Base-by-base conservation (phyloP, 169 alveolate genomes). In the Eimeria falciformis region DNA sequence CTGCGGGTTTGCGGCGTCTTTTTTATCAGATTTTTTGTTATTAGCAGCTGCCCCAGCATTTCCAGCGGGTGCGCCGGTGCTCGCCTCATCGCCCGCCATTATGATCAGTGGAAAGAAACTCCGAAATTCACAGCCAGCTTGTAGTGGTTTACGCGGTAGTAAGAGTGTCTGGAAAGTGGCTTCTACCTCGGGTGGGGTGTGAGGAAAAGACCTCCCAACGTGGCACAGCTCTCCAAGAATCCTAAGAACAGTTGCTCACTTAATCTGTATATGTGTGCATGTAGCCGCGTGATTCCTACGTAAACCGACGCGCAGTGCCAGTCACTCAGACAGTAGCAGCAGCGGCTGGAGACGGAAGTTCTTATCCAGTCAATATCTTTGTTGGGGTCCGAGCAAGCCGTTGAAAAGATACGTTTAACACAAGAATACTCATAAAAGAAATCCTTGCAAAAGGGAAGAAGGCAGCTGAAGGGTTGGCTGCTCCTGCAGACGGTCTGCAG, bases 281-380 rank as follows among this genome's bases (percentile, higher is more conserved):
- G 40, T 50, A 29, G 11, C 37, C 53, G 33, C 18, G 37, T 14
- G 7, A 62, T 18, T 62, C 27, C 73, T 50, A n/a, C 88, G 88
- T 46, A 37, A 55, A n/a, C 85, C 25, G 46, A n/a, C 46, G 27
- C 88, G 88, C 88, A 79, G 73, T 65, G 88, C 88, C 68, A 79
- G 75, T 53, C 71, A 71, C 43, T 75, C 85, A 79, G 29, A 23
- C 14, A 53, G 68, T 40, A 79, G 65, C 88, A 53, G 88, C 75
- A 43, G 88, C 88, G 33, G 88, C 88, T 79, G 73, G 88, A 79
- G 88, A 79, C 88, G 73, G 88, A 58, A 55, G 53, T 46, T 27
- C 43, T 47, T 43, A 50, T 27, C 29, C 73, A 17, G 71, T 40
- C 88, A 79, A 79, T 50, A 50, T 23, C 73, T 14, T 40, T 29